A percentile compares a stretch with the other conserved stretches of the same genome.
Evolutionary conservation across 176 grass and related monocot genomes (phyloP).

Genomic region (Calamus simplicifolius): DNA sequence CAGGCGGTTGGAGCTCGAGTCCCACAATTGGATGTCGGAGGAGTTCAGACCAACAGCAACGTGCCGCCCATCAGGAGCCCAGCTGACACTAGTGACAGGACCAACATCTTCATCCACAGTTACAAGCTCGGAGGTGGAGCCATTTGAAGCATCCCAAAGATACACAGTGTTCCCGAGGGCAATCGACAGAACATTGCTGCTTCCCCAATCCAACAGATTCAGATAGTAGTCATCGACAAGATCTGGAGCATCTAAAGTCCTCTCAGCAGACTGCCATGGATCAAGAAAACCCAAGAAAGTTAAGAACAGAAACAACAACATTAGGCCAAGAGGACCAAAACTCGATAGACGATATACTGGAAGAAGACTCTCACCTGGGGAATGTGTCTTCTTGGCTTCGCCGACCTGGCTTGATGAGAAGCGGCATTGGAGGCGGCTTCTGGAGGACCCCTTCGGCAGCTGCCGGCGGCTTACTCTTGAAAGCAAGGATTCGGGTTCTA

Average conservation of each 20-base stretch:
- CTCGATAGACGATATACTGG: no score
- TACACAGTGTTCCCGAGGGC: constrained; percentile 1
- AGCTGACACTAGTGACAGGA: constrained; percentile 4
- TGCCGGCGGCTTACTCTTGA: constrained; percentile 41
- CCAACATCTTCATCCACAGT: constrained; percentile 1
- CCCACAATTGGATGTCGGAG: constrained; percentile 4
- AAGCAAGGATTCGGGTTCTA: constrained; percentile 47
- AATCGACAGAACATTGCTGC: constrained; percentile 2
- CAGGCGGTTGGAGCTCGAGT: not conserved
- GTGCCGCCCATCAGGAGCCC: constrained; percentile 3
- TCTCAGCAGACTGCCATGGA: constrained; percentile 6
- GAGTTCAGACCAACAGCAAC: constrained; percentile 4
- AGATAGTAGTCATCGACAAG: constrained; percentile 14
- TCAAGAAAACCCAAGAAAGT: no score
- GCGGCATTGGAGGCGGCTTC: not conserved
- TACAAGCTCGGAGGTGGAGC: constrained; percentile 1
- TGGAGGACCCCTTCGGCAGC: constrained; percentile 7
- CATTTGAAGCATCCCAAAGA: not conserved
- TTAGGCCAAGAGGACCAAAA: no score
- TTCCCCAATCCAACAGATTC: constrained; percentile 17
- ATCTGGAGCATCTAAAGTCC: constrained; percentile 5
- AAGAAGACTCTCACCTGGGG: not conserved
- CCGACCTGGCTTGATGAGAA: not conserved
- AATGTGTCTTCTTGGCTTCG: constrained; percentile 3
- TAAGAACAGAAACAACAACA: no score